phyloP scores from a whole-genome alignment of 768 basidiomycete species.

The Pleurotus sapidus region DNA sequence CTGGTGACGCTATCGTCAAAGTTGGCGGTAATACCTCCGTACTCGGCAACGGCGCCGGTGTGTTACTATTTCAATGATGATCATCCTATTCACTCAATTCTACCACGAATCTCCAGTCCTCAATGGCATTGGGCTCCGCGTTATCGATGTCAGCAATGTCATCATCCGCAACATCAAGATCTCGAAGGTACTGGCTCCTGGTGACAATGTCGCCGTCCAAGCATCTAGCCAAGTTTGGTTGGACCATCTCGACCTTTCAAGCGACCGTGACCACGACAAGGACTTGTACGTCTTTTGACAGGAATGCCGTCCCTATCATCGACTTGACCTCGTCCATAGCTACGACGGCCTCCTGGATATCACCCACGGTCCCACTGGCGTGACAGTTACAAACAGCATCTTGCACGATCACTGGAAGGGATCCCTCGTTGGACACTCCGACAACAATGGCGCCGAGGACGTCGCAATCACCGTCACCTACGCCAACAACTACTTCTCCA shows the following conservation, averaged over 20 bases:
- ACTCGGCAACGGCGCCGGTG: slow-evolving; percentile 28
- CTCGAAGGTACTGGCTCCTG: slow-evolving; percentile 41
- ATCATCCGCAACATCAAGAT: slow-evolving; percentile 50
- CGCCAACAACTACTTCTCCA: slow-evolving; percentile 7
- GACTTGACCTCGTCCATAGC: slow-evolving; percentile 16
- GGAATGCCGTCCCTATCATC: background rate
- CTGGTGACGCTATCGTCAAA: slow-evolving; percentile 37
- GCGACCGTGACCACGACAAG: slow-evolving; percentile 43
- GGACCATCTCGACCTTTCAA: slow-evolving; percentile 43
- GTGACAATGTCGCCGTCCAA: slow-evolving; percentile 44
- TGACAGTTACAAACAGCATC: slow-evolving; percentile 40
- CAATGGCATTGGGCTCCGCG: slow-evolving; percentile 42
- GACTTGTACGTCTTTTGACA: slow-evolving; percentile 22
- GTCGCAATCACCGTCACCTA: slow-evolving; percentile 21
- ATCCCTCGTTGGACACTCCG: slow-evolving; percentile 41
- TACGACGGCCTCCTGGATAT: slow-evolving; percentile 45
- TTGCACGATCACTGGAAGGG: slow-evolving; percentile 45
- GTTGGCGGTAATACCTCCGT: slow-evolving; percentile 44
- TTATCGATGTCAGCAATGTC: slow-evolving; percentile 37
- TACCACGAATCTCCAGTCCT: slow-evolving; percentile 26
- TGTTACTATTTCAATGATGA: background rate
- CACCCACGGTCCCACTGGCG: slow-evolving; percentile 39
- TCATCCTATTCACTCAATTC: background rate
- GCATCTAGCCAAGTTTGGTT: slow-evolving; percentile 38
- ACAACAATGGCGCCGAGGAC: slow-evolving; percentile 35